Percentiles rank a stretch among this genome's conserved stretches.
Evolutionary conservation across 495 filamentous ascomycete species (phyloP).

Genomic region (Massariosphaeria phaeospora): DNA sequence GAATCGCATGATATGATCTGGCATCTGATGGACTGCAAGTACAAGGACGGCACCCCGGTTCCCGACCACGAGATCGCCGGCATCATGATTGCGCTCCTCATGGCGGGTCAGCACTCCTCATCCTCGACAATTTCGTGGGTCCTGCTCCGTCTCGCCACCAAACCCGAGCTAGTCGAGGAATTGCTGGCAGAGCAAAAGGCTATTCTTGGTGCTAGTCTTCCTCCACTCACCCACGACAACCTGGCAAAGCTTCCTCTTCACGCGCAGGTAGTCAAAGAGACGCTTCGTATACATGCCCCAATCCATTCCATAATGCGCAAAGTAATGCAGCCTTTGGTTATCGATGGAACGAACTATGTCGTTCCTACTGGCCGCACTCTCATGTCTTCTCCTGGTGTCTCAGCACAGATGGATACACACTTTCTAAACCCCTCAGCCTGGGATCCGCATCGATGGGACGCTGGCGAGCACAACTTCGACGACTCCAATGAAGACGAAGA

Average conservation of each 20-base stretch:
- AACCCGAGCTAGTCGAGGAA: constrained; percentile 55
- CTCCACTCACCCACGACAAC: constrained; percentile 51
- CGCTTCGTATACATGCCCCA: constrained; percentile 58
- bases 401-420: constrained; percentile 60
- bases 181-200: constrained; percentile 53
- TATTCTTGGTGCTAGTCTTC: constrained; percentile 50
- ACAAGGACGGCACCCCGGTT: constrained; percentile 58
- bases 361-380: constrained; percentile 72
- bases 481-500: constrained; percentile 60
- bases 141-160: constrained; percentile 52
- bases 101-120: constrained; percentile 62
- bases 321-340: constrained; percentile 56
- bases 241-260: constrained; percentile 53
- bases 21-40: constrained; percentile 60
- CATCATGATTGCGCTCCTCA: constrained; percentile 65
- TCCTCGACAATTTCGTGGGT: constrained; percentile 60
- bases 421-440: constrained; percentile 77
- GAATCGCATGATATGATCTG: constrained; percentile 63
- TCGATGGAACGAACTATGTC: constrained; percentile 72
- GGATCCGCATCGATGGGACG: constrained; percentile 87
- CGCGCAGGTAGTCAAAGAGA: constrained; percentile 56
- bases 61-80: constrained; percentile 59
- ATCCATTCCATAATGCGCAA: constrained; percentile 60
- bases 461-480: constrained; percentile 40
- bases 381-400: constrained; percentile 76